Base-by-base conservation (phyloP, 2,329 filamentous ascomycete genomes). In the Parastagonospora nodorum region DNA sequence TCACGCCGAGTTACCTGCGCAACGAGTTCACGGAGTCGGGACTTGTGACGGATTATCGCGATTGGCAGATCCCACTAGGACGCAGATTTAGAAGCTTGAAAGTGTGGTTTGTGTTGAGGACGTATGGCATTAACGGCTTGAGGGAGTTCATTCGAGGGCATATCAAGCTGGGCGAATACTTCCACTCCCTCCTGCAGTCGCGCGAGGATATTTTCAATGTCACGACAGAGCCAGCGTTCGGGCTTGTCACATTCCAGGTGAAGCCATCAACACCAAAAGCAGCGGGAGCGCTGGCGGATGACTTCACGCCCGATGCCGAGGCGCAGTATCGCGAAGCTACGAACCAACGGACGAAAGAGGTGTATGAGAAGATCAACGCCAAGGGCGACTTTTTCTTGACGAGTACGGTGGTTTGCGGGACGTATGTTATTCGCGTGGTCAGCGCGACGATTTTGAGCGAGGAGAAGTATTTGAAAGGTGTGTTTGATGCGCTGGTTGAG, bases 51-150 rank as follows among this genome's bases (percentile, higher is more conserved):
- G 93, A 97, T 75, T 97, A 96, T 78, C 85, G 93, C 40, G 92
- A 97, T 79, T 97, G 93, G 93, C 92, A 96, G 76, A 95, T 97
- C 65, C 92, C 93, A 0, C 85, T 97, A 0, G 93, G 93, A 8
- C 82, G 93, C 2, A 82, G 93, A 12, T 97, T 97, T 82, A 84
- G 93, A 53, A 86, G 88, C 2, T 77, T 97, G 50, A 97, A 97
- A 78, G 87, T 96, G 57, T 97, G 93, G 93, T 97, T 97, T 70
- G 92, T 97, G 7, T 78, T 97, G 64, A 82, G 93, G 38, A 87
- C 83, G 37, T 96, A 92, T 68, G 93, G 93, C 0, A 77, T 95
- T 44, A 80, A 81, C 28, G 93, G 92, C 0, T 75, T 97, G 66
- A 86, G 86, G 61, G 81, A 77, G 4, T 89, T 95, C 64, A 85